Base-by-base conservation (phyloP, 345 rosid species). In the Eucalyptus regnans region DNA sequence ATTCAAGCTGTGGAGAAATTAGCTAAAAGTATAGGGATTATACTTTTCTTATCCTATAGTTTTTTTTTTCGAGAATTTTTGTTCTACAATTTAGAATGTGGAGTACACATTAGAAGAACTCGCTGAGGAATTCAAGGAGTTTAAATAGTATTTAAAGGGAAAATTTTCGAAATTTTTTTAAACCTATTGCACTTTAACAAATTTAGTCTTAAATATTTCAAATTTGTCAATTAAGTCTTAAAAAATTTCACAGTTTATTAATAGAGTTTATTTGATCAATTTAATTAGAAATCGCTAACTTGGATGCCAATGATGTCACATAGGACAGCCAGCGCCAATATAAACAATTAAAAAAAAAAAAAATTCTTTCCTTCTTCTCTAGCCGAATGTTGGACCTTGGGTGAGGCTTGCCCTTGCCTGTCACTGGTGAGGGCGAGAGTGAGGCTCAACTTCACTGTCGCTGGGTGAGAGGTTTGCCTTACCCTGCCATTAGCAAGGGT, bases 361-460 rank as follows among this genome's bases (percentile, higher is more conserved):
- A 0, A 3, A 18, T 50, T 52, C 9, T 52, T 20, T 20, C 25
- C 25, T 52, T 52, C 58, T 52, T 52, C 58, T 52, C 9, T 20
- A 52, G 58, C 0, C 2, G 1, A 10, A 52, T 52, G 10, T 52
- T 0, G 25, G 25, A 25, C 58, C 58, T 52, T 0, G 9, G 8
- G 58, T 52, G 58, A 52, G 56, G 23, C 9, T 52, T 0, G 2
- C 56, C 56, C 56, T 52, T 52, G 56, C 23, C 0, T 1, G 0
- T 52, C 56, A 52, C 4, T 52, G 23, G 56, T 7, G 56, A 52
- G 56, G 56, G 56, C 0, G 2, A 52, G 56, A 52, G 56, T 18
- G 23, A 52, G 58, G 25, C 58, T 52, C 4, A 52, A 52, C 58
- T 25, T 52, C 25, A 52, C 58, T 52, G 4, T 8, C 3, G 58